Base-by-base conservation (phyloP, 768 basidiomycete genomes). In the Leccinum barrowsii region DNA sequence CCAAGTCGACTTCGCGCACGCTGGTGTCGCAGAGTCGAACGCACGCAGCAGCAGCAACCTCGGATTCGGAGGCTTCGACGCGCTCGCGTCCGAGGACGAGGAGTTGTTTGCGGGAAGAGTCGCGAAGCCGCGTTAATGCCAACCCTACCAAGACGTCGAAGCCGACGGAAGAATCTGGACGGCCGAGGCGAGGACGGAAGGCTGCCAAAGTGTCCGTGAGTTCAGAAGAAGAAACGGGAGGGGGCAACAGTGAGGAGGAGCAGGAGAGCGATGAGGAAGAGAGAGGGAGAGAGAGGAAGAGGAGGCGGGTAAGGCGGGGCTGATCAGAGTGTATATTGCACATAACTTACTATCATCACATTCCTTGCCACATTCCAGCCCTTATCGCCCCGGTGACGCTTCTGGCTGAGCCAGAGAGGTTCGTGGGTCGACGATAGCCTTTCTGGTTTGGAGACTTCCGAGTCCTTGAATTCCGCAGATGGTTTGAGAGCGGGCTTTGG, bases 281-380 rank as follows among this genome's bases (percentile, higher is more conserved):
- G 54, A 55, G 67, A 12, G 70, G 70, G 12, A 63, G 70, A 10
- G 64, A 55, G 4, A 61, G 67, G 50, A 72, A 72, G 71, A 74
- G 54, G 62, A 72, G 71, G 49, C 68, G 70, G 2, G 55, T 72
- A 4, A 62, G 48, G 17, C 57, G 57, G 10, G 47, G 13, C 34
- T 67, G 34, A 35, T 35, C 34, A 35, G 13, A 35, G 34, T 0
- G 5, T 3, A 0, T 35, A 35, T 15, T 32, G 12, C 12, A 34
- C 12, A 34, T 5, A 32, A 32, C 26, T 28, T 32, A 32, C 32
- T 32, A 35, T 35, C 13, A 35, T 35, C 34, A 35, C 32, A 34
- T 34, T 34, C 32, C 32, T 34, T 34, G 0, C 0, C 32, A 34
- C 32, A 34, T 34, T 2, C 32, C 32, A 34, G 0, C 30, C 30